Evolutionary conservation across 306 rosid genomes (phyloP).

Genomic region (Lathyrus tuberosus): DNA sequence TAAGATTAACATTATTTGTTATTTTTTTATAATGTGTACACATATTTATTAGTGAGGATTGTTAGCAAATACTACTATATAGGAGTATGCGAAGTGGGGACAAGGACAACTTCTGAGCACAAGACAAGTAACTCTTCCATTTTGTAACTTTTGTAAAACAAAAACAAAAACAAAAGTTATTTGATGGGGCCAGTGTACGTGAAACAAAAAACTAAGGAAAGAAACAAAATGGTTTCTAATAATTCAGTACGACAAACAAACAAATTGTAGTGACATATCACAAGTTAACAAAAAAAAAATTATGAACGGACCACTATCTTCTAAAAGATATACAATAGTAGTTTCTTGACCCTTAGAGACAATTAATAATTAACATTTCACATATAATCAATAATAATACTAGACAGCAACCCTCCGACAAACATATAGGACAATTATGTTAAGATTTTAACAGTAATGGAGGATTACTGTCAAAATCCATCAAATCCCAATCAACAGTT

Average conservation of each 20-base stretch:
- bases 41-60: not conserved
- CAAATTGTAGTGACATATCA: slow-evolving; percentile 24
- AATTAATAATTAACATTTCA: slow-evolving; percentile 7
- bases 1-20: too few species aligned
- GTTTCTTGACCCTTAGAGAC: slow-evolving; percentile 8
- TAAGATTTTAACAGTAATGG: not conserved
- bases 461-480: slow-evolving; percentile 16
- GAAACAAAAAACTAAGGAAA: slow-evolving; percentile 1
- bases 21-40: too few species aligned
- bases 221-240: slow-evolving; percentile 28
- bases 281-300: slow-evolving; percentile 10
- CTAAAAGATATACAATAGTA: slow-evolving; percentile 2
- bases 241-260: slow-evolving; percentile 41
- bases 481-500: slow-evolving; percentile 23
- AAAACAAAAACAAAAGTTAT: not conserved
- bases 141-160: slow-evolving; percentile 1
- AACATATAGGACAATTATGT: slow-evolving; percentile 16
- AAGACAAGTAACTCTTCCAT: slow-evolving; percentile 30
- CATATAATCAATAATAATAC: not conserved
- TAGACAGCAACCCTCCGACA: slow-evolving; percentile 5
- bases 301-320: slow-evolving; percentile 1
- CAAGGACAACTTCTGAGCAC: slow-evolving; percentile 35
- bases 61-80: not conserved
- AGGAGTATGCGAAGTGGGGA: slow-evolving; percentile 23
- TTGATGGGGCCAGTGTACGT: not conserved